Conservation (phyloP, 805 yeast genomes). For the Isabelozyma gotoi region DNA sequence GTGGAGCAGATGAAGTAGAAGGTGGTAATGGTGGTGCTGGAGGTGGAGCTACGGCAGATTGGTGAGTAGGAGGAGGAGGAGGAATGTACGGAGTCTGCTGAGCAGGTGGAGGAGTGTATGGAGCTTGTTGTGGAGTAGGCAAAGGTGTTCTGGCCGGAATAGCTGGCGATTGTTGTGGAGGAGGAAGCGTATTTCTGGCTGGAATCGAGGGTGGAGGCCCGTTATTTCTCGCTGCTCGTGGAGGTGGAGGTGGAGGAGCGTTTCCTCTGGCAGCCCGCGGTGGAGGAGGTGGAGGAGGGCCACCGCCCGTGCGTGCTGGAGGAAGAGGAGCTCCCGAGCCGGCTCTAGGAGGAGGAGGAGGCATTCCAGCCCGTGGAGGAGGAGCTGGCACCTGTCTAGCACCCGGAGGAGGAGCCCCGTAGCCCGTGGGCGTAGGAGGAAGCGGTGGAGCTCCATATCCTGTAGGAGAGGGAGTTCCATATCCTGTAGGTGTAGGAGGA, state of each 20-base stretch:
- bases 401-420: conserved; percentile 14
- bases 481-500: conserved; percentile 5
- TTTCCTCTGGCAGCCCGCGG: conserved; percentile 15
- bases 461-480: conserved; percentile 11
- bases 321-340: conserved; percentile 13
- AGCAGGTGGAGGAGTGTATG: conserved; percentile 4
- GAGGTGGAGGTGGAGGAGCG: conserved; percentile 33
- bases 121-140: conserved; percentile 1
- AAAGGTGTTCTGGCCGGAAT: conserved; percentile 1
- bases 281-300: conserved; percentile 24
- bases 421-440: conserved; percentile 15
- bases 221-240: conserved; percentile 19
- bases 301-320: conserved; percentile 15
- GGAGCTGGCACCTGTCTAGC: conserved; percentile 16
- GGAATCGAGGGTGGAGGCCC: conserved; percentile 7
- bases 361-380: conserved; percentile 18
- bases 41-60: conserved; percentile 7
- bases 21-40: conserved; percentile 6
- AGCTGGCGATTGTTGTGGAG: neutral
- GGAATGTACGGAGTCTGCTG: conserved; percentile 1
- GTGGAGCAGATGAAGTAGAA: conserved; percentile 7
- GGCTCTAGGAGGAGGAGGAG: conserved; percentile 23
- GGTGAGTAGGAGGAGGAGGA: conserved; percentile 1
- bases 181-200: neutral
- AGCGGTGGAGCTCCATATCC: conserved; percentile 11